Conservation (phyloP, 2,329 filamentous ascomycete genomes). For the Zymoseptoria passerinii region DNA sequence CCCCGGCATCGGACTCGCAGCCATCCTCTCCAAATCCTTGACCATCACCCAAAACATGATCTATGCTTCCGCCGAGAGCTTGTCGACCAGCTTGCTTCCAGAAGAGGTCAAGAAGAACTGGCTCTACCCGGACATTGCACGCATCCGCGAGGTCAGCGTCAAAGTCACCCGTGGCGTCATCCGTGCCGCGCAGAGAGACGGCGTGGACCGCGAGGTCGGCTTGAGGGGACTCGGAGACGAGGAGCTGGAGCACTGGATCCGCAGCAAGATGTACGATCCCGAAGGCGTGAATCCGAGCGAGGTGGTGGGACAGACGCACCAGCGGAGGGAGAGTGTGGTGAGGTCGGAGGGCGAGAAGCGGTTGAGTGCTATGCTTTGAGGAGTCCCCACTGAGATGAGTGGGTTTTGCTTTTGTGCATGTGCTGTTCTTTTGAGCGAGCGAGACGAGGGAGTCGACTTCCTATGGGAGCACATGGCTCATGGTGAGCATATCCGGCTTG, state of each 20-base stretch:
- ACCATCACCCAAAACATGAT: slow-evolving; percentile 93
- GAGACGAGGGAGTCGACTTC: no score
- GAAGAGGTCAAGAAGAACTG: slow-evolving; percentile 77
- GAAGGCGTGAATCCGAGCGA: slow-evolving; percentile 36
- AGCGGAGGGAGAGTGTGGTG: background rate
- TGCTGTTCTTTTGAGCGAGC: background rate
- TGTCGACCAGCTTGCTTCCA: slow-evolving; percentile 67
- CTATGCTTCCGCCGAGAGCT: slow-evolving; percentile 79
- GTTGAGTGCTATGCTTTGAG: background rate
- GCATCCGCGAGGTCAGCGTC: slow-evolving; percentile 83
- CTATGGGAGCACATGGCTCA: no score
- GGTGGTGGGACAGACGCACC: slow-evolving; percentile 31
- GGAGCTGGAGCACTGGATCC: slow-evolving; percentile 61
- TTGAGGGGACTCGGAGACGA: slow-evolving; percentile 62
- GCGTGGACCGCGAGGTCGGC: slow-evolving; percentile 45
- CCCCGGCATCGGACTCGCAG: slow-evolving; percentile 87
- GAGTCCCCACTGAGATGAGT: no score
- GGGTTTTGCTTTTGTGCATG: background rate
- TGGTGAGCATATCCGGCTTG: no score
- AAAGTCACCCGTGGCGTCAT: slow-evolving; percentile 86
- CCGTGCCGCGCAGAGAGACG: slow-evolving; percentile 76
- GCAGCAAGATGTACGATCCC: slow-evolving; percentile 44
- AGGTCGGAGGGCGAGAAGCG: background rate
- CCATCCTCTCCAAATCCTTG: slow-evolving; percentile 81
- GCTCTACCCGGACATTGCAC: slow-evolving; percentile 80